Base-by-base conservation (phyloP, 148 eudicot species). In the Rhododendron mucronatum region DNA sequence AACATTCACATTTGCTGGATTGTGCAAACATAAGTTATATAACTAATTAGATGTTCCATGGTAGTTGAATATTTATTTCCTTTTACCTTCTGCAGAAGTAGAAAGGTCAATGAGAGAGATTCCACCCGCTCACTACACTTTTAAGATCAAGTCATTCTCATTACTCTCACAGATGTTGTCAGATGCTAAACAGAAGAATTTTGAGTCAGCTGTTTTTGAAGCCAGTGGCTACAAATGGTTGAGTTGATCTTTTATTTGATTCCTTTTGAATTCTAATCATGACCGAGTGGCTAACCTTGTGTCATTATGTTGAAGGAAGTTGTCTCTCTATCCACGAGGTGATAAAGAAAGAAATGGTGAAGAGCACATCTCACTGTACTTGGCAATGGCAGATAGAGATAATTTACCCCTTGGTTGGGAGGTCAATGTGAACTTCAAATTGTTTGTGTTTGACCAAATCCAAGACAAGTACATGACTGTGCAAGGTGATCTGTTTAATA, bases 331-430 rank as follows among this genome's bases (percentile, higher is more conserved):
- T 20, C 84, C 74, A 37, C 3, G 20, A 35, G 84, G 73, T 21
- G 30, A 37, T 21, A 7, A 82, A 21, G 50, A 82, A 50, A 61
- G 73, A 57, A 59, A 59, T 21, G 84, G 74, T 1, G 15, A 55
- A 55, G 84, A 47, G 18, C 18, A 82, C 71, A 82, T 82, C 8
- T 82, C 73, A 7, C 16, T 82, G 16, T 82, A 82, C 73, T 61
- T 82, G 73, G 74, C 21, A 37, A 82, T 82, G 2, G 71, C 71
- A 11, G 71, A 82, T 6, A 39, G 48, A 20, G 23, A 39, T 21
- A 61, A 28, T 35, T 39, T 82, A 35, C 84, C 84, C 35, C 84
- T 21, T 35, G 84, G 84, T 59, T 82, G 84, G 84, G 84, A 82
- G 50, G 74, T 61, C 7, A 33, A 82, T 37, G 84, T 82, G 28